Conservation (phyloP, 2,329 filamentous ascomycete species). For the Diplocarpon rosae region DNA sequence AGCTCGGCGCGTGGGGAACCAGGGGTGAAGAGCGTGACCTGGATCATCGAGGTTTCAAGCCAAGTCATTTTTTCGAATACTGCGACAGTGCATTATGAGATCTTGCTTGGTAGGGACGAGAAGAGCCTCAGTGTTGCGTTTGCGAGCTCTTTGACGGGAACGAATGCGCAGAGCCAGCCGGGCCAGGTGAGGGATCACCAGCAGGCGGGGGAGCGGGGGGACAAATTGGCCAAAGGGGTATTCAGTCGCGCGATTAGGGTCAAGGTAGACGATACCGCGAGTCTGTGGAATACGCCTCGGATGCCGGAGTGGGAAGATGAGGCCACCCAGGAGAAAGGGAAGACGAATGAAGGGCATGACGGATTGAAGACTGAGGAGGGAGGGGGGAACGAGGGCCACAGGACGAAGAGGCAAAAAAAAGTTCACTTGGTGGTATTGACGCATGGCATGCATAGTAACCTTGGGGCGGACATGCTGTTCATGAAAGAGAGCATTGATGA, state of each 20-base stretch:
- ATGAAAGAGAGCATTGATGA: constrained; percentile 95
- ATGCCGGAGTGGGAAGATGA: constrained; percentile 52
- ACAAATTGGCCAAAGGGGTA: constrained; percentile 55
- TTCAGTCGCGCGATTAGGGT: constrained; percentile 73
- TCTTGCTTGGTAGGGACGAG: constrained; percentile 76
- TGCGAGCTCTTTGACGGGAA: constrained; percentile 21
- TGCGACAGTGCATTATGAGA: constrained; percentile 77
- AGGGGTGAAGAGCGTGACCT: constrained; percentile 51
- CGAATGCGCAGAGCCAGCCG: constrained; percentile 32
- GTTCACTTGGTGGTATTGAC: constrained; percentile 88
- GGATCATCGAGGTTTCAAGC: constrained; percentile 84
- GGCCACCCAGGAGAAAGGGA: constrained; percentile 10
- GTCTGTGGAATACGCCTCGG: constrained; percentile 84
- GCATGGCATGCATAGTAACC: constrained; percentile 90
- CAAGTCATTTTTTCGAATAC: constrained; percentile 91
- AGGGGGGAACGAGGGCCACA: constrained; percentile 16
- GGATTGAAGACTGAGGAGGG: constrained; percentile 11
- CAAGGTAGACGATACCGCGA: constrained; percentile 76
- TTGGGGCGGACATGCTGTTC: constrained; percentile 92
- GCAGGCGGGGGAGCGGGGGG: constrained; percentile 41
- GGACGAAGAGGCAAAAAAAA: constrained; percentile 53
- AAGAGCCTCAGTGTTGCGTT: constrained; percentile 62
- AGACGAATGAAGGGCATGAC: constrained; percentile 20
- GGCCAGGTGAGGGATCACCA: constrained; percentile 71
- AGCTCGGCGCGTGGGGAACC: constrained; percentile 20